phyloP scores from a whole-genome alignment of 148 eudicot species.

The Vaccinium darrowii region DNA sequence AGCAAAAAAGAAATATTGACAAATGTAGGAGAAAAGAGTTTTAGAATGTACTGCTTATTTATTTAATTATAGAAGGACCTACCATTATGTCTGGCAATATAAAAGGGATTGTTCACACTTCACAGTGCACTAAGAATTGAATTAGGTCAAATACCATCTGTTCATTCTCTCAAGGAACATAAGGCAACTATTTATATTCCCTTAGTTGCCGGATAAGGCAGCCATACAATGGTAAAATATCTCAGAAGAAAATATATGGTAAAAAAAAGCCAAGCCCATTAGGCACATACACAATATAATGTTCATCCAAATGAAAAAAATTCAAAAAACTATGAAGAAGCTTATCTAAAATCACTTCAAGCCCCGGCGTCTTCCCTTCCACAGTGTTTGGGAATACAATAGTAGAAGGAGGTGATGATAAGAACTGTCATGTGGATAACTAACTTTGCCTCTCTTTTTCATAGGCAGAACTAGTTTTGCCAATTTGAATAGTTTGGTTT shows the following conservation, averaged over 20 bases:
- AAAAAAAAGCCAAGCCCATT: conserved; percentile 7
- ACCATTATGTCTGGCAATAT: background rate
- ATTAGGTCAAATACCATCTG: background rate
- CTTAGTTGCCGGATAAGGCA: background rate
- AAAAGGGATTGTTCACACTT: background rate
- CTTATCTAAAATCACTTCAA: background rate
- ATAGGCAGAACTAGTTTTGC: background rate
- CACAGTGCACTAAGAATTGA: background rate
- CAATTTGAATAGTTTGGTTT: background rate
- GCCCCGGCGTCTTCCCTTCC: background rate
- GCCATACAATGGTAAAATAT: background rate
- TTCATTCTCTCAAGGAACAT: background rate
- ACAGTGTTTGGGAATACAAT: background rate
- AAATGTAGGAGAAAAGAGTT: background rate
- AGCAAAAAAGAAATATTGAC: conserved; percentile 17
- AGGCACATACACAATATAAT: background rate
- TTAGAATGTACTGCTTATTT: background rate
- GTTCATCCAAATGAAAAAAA: background rate
- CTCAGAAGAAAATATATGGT: background rate
- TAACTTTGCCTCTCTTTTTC: background rate
- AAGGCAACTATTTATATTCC: background rate
- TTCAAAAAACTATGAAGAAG: background rate
- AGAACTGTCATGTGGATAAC: background rate
- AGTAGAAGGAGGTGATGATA: background rate
- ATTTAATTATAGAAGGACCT: background rate